Evolutionary conservation across 345 rosid genomes (phyloP).

Genomic region (Linum lewisii): DNA sequence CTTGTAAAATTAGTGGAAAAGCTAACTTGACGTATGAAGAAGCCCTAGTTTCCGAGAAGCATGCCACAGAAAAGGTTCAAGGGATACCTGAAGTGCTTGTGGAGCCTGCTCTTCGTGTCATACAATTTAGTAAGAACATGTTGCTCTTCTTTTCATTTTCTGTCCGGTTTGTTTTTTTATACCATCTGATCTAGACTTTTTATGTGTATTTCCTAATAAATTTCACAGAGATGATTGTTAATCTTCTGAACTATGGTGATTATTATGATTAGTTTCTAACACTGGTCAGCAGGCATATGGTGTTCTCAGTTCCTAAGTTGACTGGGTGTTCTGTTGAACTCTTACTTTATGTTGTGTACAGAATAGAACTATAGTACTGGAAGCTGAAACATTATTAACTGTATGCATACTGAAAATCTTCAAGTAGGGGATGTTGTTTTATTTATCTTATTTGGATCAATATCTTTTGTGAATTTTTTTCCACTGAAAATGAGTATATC

Average conservation of each 20-base stretch:
- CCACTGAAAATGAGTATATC: neutral
- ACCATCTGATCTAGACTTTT: neutral
- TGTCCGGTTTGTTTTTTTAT: neutral
- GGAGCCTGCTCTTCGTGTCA: slow-evolving; percentile 50
- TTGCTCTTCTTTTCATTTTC: neutral
- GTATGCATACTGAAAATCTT: neutral
- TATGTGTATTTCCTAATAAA: neutral
- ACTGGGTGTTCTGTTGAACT: neutral
- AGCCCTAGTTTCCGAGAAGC: slow-evolving; percentile 88
- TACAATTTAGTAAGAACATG: slow-evolving; percentile 67
- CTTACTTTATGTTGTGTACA: too few relatives aligned
- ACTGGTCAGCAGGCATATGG: neutral
- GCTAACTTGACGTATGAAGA: slow-evolving; percentile 81
- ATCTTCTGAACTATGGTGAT: neutral
- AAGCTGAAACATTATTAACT: neutral
- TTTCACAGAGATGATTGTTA: neutral
- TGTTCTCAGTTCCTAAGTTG: slow-evolving; percentile 1
- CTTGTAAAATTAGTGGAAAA: slow-evolving; percentile 78
- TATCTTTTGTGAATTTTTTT: neutral
- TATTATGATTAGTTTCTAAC: neutral
- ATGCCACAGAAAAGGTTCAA: slow-evolving; percentile 61
- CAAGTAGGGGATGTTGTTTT: neutral
- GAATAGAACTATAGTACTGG: too few relatives aligned
- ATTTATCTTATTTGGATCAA: neutral
- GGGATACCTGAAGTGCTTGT: slow-evolving; percentile 62